These are phyloP conservation scores for Fibroporia radiculosa DNA, from an alignment of 768 basidiomycete genomes.

Conservation along the genomic window DNA sequence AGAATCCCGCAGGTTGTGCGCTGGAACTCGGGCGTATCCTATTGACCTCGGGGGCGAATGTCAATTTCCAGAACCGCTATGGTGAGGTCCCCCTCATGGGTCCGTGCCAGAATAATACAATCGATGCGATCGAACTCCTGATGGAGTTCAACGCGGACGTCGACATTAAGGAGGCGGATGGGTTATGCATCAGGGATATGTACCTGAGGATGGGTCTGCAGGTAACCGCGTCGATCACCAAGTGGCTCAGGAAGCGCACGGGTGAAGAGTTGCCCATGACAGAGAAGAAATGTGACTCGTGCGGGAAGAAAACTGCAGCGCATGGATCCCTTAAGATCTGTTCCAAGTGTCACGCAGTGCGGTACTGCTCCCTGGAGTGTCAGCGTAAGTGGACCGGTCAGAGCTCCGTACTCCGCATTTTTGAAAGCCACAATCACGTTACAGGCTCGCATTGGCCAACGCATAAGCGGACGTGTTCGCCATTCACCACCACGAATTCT, in stretches of 20 bases:
- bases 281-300: slow-evolving; percentile 39
- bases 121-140: slow-evolving; percentile 30
- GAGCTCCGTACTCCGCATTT: not conserved
- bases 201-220: slow-evolving; percentile 32
- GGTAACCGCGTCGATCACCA: slow-evolving; percentile 35
- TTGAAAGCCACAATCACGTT: slow-evolving; percentile 2
- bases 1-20: slow-evolving; percentile 16
- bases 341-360: slow-evolving; percentile 33
- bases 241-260: slow-evolving; percentile 39
- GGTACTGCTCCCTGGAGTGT: slow-evolving; percentile 49
- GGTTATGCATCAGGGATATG: slow-evolving; percentile 23
- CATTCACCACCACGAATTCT: slow-evolving; percentile 36
- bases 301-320: slow-evolving; percentile 22
- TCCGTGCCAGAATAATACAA: slow-evolving; percentile 4
- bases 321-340: slow-evolving; percentile 34
- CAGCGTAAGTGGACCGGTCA: slow-evolving; percentile 32
- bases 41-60: slow-evolving; percentile 39
- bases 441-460: slow-evolving; percentile 39
- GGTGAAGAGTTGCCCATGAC: slow-evolving; percentile 35
- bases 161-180: slow-evolving; percentile 33
- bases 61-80: slow-evolving; percentile 41
- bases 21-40: slow-evolving; percentile 29
- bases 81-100: slow-evolving; percentile 34
- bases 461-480: slow-evolving; percentile 40
- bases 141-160: slow-evolving; percentile 44